phyloP scores from a whole-genome alignment of 2,329 filamentous ascomycete species.

The Fusarium haematococcum region DNA sequence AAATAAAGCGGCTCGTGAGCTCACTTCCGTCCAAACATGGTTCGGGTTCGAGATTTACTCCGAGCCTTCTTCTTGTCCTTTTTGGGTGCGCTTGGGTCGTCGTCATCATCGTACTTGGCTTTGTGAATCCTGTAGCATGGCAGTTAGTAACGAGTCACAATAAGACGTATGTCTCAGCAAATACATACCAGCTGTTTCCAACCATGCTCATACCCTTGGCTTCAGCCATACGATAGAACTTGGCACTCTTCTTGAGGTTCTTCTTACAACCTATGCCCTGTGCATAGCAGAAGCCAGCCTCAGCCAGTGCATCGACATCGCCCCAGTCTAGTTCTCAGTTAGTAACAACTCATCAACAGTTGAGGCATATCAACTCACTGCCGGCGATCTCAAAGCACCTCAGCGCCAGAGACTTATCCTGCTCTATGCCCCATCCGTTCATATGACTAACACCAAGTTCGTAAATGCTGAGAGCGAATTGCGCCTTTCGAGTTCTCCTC shows the following conservation, averaged over 20 bases:
- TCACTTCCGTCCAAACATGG: constrained; percentile 72
- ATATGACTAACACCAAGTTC: constrained; percentile 96
- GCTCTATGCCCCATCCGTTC: constrained; percentile 97
- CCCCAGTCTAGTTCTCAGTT: constrained; percentile 76
- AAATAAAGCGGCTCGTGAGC: constrained; percentile 11
- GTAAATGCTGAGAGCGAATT: constrained; percentile 95
- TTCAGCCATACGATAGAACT: constrained; percentile 90
- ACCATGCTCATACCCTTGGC: constrained; percentile 97
- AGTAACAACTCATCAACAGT: constrained; percentile 15
- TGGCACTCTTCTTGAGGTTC: constrained; percentile 92
- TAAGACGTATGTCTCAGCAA: background rate
- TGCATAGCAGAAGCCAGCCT: constrained; percentile 96
- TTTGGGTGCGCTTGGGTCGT: constrained; percentile 58
- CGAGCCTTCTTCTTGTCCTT: constrained; percentile 72
- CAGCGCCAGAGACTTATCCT: constrained; percentile 88
- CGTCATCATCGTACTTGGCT: constrained; percentile 86
- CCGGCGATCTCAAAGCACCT: constrained; percentile 97
- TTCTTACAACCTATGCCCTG: constrained; percentile 96
- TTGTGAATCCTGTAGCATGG: constrained; percentile 85
- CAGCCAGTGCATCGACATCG: constrained; percentile 91
- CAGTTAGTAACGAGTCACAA: constrained; percentile 1
- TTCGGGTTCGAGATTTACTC: constrained; percentile 81
- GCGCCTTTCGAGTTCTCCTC: constrained; percentile 86
- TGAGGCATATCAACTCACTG: constrained; percentile 60
- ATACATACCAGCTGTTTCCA: constrained; percentile 92